Conservation (phyloP, 2,329 filamentous ascomycete species). For the Fusarium cicatricum region DNA sequence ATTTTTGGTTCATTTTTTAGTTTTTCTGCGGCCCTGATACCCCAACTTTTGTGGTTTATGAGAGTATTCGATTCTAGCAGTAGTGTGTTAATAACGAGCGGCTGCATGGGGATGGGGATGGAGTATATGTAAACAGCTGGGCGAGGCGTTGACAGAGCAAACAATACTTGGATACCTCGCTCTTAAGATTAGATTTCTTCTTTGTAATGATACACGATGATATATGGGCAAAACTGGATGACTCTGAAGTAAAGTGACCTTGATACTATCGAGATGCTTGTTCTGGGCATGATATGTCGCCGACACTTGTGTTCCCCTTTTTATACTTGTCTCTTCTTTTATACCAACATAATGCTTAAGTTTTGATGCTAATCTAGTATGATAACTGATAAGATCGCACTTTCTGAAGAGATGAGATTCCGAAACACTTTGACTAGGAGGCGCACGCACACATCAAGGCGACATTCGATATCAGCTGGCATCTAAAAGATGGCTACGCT, state of each 20-base stretch:
- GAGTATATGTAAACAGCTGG: conserved; percentile 12
- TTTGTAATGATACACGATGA: conserved; percentile 31
- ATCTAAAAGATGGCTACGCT: too few species aligned
- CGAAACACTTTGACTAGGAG: too few species aligned
- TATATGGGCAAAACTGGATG: conserved; percentile 8
- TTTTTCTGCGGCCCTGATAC: conserved; percentile 33
- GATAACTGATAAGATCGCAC: too few species aligned
- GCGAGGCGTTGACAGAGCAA: conserved; percentile 18
- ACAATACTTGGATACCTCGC: conserved; percentile 16
- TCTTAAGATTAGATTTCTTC: conserved; percentile 28
- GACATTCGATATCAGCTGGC: too few species aligned
- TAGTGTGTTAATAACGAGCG: conserved; percentile 28
- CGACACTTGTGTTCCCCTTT: too few species aligned
- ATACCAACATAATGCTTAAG: too few species aligned
- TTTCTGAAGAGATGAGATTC: too few species aligned
- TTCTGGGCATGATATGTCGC: neutral
- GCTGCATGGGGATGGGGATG: conserved; percentile 10
- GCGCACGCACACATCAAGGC: too few species aligned
- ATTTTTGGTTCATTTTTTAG: conserved; percentile 14
- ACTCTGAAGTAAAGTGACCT: neutral
- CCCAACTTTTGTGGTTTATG: conserved; percentile 31
- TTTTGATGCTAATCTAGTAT: too few species aligned
- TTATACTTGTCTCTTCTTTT: too few species aligned
- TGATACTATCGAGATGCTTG: neutral
- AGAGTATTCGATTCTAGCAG: conserved; percentile 30